Conservation (phyloP, 129 eudicot genomes). For the Tagetes erecta region DNA sequence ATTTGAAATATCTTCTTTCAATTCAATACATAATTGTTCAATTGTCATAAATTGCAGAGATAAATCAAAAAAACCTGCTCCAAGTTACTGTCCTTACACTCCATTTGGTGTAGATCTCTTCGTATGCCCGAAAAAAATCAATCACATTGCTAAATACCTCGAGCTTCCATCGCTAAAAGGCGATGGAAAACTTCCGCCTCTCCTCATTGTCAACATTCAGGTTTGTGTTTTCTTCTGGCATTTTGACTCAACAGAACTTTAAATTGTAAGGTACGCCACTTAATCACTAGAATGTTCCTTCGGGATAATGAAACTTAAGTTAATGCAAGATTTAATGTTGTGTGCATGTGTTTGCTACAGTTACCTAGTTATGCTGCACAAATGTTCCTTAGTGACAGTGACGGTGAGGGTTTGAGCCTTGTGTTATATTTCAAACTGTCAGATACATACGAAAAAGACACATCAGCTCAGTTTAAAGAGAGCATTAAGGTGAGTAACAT, state of each 20-base stretch:
- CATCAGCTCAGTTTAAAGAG: slow-evolving; percentile 58
- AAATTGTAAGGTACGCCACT: background rate
- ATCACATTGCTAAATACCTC: slow-evolving; percentile 83
- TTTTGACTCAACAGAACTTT: background rate
- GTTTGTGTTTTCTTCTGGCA: slow-evolving; percentile 27
- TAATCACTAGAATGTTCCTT: no score
- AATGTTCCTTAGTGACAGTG: slow-evolving; percentile 78
- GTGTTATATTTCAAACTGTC: slow-evolving; percentile 79
- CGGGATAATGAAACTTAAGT: background rate
- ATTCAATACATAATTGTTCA: background rate
- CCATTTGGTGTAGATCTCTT: slow-evolving; percentile 89
- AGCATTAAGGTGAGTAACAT: slow-evolving; percentile 59
- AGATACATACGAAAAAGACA: slow-evolving; percentile 51
- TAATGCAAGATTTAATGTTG: background rate
- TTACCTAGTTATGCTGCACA: slow-evolving; percentile 82
- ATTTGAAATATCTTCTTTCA: background rate
- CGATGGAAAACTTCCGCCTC: slow-evolving; percentile 56
- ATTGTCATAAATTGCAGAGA: slow-evolving; percentile 54
- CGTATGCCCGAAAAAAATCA: slow-evolving; percentile 61
- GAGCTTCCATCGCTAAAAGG: slow-evolving; percentile 72
- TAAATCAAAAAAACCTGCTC: slow-evolving; percentile 80
- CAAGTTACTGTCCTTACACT: slow-evolving; percentile 60
- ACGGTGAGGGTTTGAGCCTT: slow-evolving; percentile 92
- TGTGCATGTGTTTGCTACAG: slow-evolving; percentile 37
- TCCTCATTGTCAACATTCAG: slow-evolving; percentile 89